Evolutionary conservation across 2,329 filamentous ascomycete genomes (phyloP).

Genomic region (Fusarium udum): DNA sequence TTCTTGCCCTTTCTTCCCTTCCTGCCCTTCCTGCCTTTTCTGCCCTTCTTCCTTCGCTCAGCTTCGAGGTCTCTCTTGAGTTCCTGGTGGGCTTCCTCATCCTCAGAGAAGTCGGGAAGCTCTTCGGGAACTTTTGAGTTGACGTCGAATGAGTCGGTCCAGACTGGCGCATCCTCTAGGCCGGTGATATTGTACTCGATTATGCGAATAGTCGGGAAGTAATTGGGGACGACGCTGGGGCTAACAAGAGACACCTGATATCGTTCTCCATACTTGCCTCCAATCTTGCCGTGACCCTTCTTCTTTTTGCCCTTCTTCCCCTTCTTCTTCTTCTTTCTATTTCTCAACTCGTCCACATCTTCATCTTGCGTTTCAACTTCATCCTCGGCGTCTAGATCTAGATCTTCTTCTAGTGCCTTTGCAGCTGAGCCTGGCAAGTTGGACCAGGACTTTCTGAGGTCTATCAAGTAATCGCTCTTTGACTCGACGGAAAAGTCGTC

Average conservation of each 20-base stretch:
- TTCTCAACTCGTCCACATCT: conserved; percentile 27
- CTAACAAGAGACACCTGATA: conserved; percentile 84
- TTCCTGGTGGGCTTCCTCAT: conserved; percentile 38
- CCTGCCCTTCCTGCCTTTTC: conserved; percentile 54
- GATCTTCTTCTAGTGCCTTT: conserved; percentile 27
- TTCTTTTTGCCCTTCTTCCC: conserved; percentile 58
- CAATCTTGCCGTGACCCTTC: conserved; percentile 67
- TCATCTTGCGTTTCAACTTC: conserved; percentile 27
- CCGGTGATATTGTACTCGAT: conserved; percentile 92
- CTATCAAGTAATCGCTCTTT: conserved; percentile 76
- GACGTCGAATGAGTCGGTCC: conserved; percentile 51
- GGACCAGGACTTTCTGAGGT: conserved; percentile 81
- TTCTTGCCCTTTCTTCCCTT: conserved; percentile 55
- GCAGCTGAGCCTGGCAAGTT: conserved; percentile 69
- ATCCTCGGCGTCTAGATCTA: conserved; percentile 30
- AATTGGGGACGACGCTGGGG: conserved; percentile 91
- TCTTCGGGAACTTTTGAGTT: conserved; percentile 8
- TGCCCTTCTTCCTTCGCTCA: conserved; percentile 49
- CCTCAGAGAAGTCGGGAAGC: conserved; percentile 31
- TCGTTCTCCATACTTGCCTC: conserved; percentile 83
- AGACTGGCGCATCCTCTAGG: conserved; percentile 65
- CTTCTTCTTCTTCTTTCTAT: conserved; percentile 29
- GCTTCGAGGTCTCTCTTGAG: conserved; percentile 42
- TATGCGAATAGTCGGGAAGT: conserved; percentile 89
- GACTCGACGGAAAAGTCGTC: conserved; percentile 70